These are phyloP conservation scores for Trypanosoma vivax DNA, from an alignment of 208 protist genomes.

Conservation along the genomic window DNA sequence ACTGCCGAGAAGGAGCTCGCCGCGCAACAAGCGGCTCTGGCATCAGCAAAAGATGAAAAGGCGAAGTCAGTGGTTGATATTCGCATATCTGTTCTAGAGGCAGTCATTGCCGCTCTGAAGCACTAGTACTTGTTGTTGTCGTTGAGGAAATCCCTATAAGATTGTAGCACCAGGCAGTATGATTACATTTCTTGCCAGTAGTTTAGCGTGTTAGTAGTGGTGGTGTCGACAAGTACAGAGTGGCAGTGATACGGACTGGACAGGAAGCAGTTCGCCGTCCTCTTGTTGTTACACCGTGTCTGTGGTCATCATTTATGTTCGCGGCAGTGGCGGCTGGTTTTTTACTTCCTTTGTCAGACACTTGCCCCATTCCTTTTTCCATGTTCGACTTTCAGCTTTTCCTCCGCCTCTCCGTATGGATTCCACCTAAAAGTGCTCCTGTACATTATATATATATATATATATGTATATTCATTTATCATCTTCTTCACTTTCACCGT, in stretches of 20 bases:
- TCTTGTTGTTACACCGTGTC: no score
- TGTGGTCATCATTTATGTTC: no score
- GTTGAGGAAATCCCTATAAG: background rate
- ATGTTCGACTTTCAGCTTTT: background rate
- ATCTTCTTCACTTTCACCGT: constrained; percentile 2
- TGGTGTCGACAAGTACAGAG: no score
- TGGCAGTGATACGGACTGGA: no score
- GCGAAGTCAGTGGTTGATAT: constrained; percentile 75
- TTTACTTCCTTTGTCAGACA: background rate
- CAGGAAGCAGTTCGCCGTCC: no score
- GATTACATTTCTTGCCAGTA: no score
- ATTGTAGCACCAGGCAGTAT: no score
- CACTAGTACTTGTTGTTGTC: constrained; percentile 19
- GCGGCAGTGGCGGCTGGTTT: no score
- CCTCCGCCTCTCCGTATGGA: no score
- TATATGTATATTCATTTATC: constrained; percentile 1
- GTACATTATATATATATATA: background rate
- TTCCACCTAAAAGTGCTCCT: no score
- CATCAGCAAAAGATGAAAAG: constrained; percentile 73
- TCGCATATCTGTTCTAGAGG: constrained; percentile 71
- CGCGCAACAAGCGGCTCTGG: constrained; percentile 51
- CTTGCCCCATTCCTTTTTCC: background rate
- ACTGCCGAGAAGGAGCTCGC: constrained; percentile 78
- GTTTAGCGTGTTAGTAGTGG: no score
- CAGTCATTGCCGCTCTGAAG: constrained; percentile 62